phyloP scores from a whole-genome alignment of 257 asterid genomes.

The Thymus quinquecostatus region DNA sequence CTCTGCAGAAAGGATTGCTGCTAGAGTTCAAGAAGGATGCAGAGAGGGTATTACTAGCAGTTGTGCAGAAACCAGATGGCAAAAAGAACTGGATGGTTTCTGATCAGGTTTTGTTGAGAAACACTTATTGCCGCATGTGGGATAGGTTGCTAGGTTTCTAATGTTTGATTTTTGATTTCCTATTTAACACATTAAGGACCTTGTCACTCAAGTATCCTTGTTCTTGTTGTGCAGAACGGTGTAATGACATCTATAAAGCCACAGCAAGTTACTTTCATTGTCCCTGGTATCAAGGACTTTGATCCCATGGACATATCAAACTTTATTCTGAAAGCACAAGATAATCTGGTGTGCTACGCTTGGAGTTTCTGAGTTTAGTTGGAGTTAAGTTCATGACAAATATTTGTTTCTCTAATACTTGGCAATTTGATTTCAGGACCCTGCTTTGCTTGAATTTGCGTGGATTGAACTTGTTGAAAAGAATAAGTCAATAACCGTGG shows the following conservation, averaged over 20 bases:
- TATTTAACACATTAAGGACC: slow-evolving; percentile 28
- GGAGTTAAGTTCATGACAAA: slow-evolving; percentile 29
- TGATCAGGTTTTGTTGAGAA: slow-evolving; percentile 75
- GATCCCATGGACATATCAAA: slow-evolving; percentile 72
- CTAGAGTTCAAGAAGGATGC: slow-evolving; percentile 93
- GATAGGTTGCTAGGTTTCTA: slow-evolving; percentile 42
- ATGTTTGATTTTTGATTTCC: slow-evolving; percentile 23
- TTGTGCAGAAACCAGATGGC: slow-evolving; percentile 91
- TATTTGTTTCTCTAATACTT: slow-evolving; percentile 21
- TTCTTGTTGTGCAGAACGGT: slow-evolving; percentile 69
- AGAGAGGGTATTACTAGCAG: slow-evolving; percentile 81
- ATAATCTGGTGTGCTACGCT: slow-evolving; percentile 66
- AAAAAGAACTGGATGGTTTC: slow-evolving; percentile 95
- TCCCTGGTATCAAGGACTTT: slow-evolving; percentile 81
- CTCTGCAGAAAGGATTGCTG: slow-evolving; percentile 70
- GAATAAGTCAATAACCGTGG: slow-evolving; percentile 69
- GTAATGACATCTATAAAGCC: slow-evolving; percentile 81
- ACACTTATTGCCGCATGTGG: slow-evolving; percentile 38
- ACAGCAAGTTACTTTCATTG: slow-evolving; percentile 86
- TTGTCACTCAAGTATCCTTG: slow-evolving; percentile 28
- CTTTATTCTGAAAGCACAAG: slow-evolving; percentile 77
- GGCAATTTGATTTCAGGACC: slow-evolving; percentile 62
- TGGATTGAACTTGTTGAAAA: slow-evolving; percentile 97
- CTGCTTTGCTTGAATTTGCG: slow-evolving; percentile 86
- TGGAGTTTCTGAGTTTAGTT: slow-evolving; percentile 20